Evolutionary conservation across 1,284 basidiomycete genomes (phyloP), one percentile per base, ranked within the genome.

Genomic region (Ceratobasidium sp.): DNA sequence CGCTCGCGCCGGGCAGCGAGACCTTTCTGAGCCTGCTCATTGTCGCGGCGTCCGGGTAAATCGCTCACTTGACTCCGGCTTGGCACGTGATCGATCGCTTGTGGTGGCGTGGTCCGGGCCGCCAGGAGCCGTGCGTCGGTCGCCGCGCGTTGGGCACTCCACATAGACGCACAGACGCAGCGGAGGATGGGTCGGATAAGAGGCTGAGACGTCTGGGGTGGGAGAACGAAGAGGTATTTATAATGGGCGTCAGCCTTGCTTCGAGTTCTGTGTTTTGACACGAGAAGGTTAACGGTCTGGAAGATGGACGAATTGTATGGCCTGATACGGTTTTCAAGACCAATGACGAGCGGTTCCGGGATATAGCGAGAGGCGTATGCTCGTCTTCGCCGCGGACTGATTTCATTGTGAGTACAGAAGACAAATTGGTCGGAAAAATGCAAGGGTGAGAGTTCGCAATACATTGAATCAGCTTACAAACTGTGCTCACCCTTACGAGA

Each of bases 121-220:
- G 61, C 12, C 3, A 9, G 38, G 10, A 33, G 9, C 57, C 26
- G 57, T 26, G 54, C 23, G 57, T 61, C 20, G 57, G 28, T 61
- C 33, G 20, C 20, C 6, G 57, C 57, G 20, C 57, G 57, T 33
- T 61, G 33, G 20, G 5, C 46, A 56, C 61, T 64, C 61, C 40
- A 20, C 61, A 64, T 44, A n/a, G 61, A 64, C 40, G 61, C 40
- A 64, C 28, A 1, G 57, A 13, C 28, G 38, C 40, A n/a, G 61
- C 28, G 61, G 44, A 26, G 44, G 15, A 15, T 1, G 40, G 40
- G 23, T n/a, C 61, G 40, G 33, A 17, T 62, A 62, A 4, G 61
- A n/a, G 61, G 61, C 61, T 62, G 50, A 33, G n/a, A 56, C 23
- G 52, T 56, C 52, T 56, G 61, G 40, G 61, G 61, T 64, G 61